Evolutionary conservation across 2,329 filamentous ascomycete species (phyloP), one percentile per base, ranked within the genome.

Genomic region (Shiraia bambusicola): DNA sequence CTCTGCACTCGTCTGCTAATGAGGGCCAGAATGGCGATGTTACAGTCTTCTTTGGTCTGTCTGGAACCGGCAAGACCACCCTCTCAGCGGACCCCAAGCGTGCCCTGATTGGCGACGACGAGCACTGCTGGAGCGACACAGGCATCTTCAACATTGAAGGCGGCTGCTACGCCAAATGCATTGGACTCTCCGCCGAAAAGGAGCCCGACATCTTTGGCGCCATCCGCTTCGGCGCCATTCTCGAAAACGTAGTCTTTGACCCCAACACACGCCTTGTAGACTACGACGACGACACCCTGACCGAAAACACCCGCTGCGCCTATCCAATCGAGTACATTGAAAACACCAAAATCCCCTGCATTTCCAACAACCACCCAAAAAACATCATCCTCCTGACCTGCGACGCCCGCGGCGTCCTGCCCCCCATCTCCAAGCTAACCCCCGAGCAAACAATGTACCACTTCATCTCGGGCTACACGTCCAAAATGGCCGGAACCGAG

Each of bases 131-230:
- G 93, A 91, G 85, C 61, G 93, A 98, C 70, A 83, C 75, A 44
- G 93, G 93, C 71, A 84, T 98, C 69, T 98, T 98, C 86, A 98
- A 98, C 82, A 98, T 98, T 45, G 93, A 98, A 77, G 93, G 93
- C 63, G 93, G 93, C 55, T 98, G 93, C 82, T 98, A 98, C 76
- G 93, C 93, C 73, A 98, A 98, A 85, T 92, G 86, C 74, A 92
- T 98, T 69, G 92, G 92, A 57, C 85, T 98, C 42, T 96, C 93
- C 15, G 91, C 86, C 34, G 93, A 98, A 81, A 98, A 97, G 83
- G 93, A 98, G 75, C 93, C 93, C 40, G 93, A 98, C 79, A 98
- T 98, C 66, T 94, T 85, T 77, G 84, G 84, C 70, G 92, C 93
- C 69, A 95, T 98, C 79, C 86, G 84, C 70, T 98, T 95, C 76